Base-by-base conservation (phyloP, 139 green algal species). In the Coelastrella sp. region DNA sequence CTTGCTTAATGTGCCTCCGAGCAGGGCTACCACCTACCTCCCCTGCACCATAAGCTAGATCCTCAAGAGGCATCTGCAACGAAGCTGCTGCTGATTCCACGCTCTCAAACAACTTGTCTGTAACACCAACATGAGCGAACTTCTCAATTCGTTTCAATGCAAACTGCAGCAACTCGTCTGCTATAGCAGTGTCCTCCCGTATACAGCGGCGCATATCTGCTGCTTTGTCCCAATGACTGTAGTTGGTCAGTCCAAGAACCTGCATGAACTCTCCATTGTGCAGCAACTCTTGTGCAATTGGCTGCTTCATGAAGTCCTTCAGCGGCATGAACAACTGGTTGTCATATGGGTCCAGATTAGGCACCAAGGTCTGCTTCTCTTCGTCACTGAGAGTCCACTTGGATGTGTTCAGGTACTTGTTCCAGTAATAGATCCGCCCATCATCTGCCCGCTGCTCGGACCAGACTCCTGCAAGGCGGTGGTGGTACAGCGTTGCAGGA, bases 161-260 rank as follows among this genome's bases (percentile, higher is more conserved):
- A 40, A 94, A 68, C 4, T 79, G 37, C 69, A 89, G 50, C 74
- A 96, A 63, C 72, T 86, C 73, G 15, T 85, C 40, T 17, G 59
- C 66, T 11, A 85, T 41, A 7, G 79, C 45, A 15, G 37, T 19
- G 48, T 85, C 50, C 30, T 62, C 37, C 27, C 37, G 45, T 1
- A 90, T 40, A 86, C 95, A 98, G 27, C 43, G 13, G 3, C 95
- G 86, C 81, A 97, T 85, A 11, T 53, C 8, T 2, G 4, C 35
- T 0, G 92, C 92, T 17, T 92, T 89, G 13, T 77, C 66, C 94
- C 92, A 97, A 67, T 96, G 89, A 9, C 90, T 95, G 79, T 94
- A 95, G 86, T 96, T 96, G 43, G 94, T 98, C 27, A 96, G 67
- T 45, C 95, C 95, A 30, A 98, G 90, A 37, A 98, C 88, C 92